Evolutionary conservation across 495 filamentous ascomycete genomes (phyloP).

Genomic region (Aspergillus panamensis): DNA sequence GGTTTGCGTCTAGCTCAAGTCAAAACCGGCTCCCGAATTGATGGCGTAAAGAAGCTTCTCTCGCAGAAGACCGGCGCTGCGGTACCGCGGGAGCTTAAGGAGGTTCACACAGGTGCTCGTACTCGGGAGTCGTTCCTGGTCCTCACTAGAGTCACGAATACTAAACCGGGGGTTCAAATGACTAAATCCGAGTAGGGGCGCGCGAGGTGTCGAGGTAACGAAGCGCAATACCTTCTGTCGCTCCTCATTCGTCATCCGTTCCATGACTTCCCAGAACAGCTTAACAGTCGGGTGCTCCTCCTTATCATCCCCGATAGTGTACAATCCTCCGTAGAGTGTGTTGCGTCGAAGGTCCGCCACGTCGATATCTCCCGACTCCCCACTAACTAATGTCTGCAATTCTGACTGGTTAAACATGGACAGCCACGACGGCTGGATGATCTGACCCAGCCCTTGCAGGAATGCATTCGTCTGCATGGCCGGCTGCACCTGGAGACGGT

Average conservation of each 20-base stretch:
- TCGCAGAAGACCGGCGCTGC: conserved; percentile 55
- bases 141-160: conserved; percentile 80
- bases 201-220: conserved; percentile 88
- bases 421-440: conserved; percentile 90
- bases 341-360: conserved; percentile 83
- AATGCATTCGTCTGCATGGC: conserved; percentile 79
- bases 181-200: conserved; percentile 87
- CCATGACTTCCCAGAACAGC: conserved; percentile 92
- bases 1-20: conserved; percentile 60
- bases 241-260: conserved; percentile 65
- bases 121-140: conserved; percentile 79
- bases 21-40: conserved; percentile 89
- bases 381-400: conserved; percentile 86
- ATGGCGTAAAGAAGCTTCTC: conserved; percentile 88
- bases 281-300: conserved; percentile 78
- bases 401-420: conserved; percentile 98
- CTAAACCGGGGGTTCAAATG: conserved; percentile 83
- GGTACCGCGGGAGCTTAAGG: conserved; percentile 87
- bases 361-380: conserved; percentile 78
- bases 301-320: conserved; percentile 81
- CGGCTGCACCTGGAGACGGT: conserved; percentile 78
- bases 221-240: conserved; percentile 88
- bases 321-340: conserved; percentile 84
- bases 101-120: conserved; percentile 97
- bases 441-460: conserved; percentile 74